phyloP scores from a whole-genome alignment of 83 land plant genomes.

The Picea engelmannii region DNA sequence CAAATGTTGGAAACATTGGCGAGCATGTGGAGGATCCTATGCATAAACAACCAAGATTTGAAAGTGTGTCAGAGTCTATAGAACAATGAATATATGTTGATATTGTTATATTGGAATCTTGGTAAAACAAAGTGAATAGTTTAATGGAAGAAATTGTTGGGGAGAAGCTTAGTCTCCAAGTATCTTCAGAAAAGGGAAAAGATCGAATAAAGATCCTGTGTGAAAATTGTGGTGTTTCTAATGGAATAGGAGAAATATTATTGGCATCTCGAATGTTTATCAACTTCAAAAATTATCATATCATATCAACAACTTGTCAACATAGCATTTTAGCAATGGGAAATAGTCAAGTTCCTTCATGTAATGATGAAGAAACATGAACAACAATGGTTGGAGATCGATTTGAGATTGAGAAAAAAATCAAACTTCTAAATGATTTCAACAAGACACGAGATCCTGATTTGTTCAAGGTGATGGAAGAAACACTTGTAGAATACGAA shows the following conservation, averaged over 20 bases:
- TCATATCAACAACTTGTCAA: too few species aligned
- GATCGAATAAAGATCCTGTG: neutral
- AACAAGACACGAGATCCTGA: neutral
- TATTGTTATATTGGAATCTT: neutral
- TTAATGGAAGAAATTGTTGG: neutral
- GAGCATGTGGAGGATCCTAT: neutral
- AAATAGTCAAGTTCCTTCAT: too few species aligned
- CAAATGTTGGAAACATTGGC: too few species aligned
- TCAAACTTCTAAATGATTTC: neutral
- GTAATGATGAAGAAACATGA: neutral
- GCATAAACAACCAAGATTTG: neutral
- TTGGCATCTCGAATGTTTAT: neutral
- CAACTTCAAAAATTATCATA: too few species aligned
- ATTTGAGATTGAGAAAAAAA: neutral
- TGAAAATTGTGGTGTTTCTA: neutral
- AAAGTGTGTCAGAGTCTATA: neutral
- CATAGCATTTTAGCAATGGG: too few species aligned
- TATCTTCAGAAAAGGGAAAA: neutral
- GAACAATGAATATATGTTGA: neutral
- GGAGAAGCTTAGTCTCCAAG: neutral
- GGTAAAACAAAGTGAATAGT: neutral
- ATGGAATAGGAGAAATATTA: neutral
- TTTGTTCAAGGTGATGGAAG: conserved; percentile 4
- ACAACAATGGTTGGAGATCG: neutral
- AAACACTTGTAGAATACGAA: neutral